These are phyloP conservation scores for Verbascum thapsus DNA, from an alignment of 257 asterid genomes.

Conservation along the genomic window DNA sequence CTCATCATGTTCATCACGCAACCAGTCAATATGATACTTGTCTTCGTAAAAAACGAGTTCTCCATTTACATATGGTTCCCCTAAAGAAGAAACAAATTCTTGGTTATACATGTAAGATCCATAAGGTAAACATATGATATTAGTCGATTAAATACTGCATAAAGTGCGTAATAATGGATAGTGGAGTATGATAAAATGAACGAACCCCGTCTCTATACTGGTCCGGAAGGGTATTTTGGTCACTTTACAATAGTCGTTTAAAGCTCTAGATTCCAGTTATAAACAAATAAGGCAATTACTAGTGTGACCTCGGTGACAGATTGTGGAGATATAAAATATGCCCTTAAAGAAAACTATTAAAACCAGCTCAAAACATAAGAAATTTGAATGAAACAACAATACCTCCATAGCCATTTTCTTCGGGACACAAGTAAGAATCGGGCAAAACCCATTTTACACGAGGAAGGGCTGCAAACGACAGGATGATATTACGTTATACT, in stretches of 20 bases:
- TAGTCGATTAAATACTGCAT: not conserved
- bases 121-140: not conserved
- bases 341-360: slow-evolving; percentile 16
- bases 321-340: not conserved
- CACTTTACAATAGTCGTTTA: no score
- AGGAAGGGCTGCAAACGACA: slow-evolving; percentile 37
- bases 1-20: slow-evolving; percentile 2
- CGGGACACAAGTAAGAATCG: slow-evolving; percentile 40
- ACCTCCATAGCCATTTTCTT: slow-evolving; percentile 50
- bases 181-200: no score
- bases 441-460: slow-evolving; percentile 49
- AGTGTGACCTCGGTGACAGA: not conserved
- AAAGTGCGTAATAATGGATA: no score
- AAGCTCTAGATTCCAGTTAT: no score
- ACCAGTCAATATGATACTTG: slow-evolving; percentile 42
- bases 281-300: no score
- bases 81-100: slow-evolving; percentile 29
- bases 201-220: no score
- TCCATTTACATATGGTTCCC: slow-evolving; percentile 45
- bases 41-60: slow-evolving; percentile 43
- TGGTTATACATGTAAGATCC: not conserved
- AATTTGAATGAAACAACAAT: not conserved
- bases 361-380: not conserved
- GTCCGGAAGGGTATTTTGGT: no score
- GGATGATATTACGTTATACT: not conserved